Base-by-base conservation (phyloP, 2,329 filamentous ascomycete species). In the Nigrospora osmanthi region DNA sequence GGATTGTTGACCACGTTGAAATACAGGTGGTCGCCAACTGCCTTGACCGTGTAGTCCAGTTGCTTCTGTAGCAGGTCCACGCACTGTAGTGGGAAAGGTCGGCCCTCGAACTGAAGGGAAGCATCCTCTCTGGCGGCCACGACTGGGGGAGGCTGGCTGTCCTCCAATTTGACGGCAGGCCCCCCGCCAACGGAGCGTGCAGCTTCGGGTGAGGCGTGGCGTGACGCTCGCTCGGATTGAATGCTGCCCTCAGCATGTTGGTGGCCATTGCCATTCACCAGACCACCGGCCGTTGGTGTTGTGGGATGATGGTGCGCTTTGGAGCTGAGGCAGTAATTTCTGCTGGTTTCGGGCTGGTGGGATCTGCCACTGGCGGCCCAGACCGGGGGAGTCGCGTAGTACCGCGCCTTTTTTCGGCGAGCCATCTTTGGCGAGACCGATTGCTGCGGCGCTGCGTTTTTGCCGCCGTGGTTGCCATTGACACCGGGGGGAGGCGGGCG, bases 21-120 rank as follows among this genome's bases (percentile, higher is more conserved):
- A 59, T 83, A 94, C 11, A 96, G 69, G 56, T 89, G 95, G 59
- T 95, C 87, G 49, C 85, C 87, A n/a, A 95, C 75, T 15, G 73
- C 63, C 55, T 82, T 85, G n/a, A 81, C 81, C 11, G 93, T 66
- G 49, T 90, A 83, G 54, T 93, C 86, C 45, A 81, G 76, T 0
- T 87, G 86, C 48, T 81, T 80, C 11, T 78, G 70, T 40, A 85
- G 81, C 2, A 81, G 83, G 39, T 95, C 83, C 32, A 82, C 79
- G 19, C 73, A 66, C 55, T 86, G 82, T 81, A 82, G 85, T 1
- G 73, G 68, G 41, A 60, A 62, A 35, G 51, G 56, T 19, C 50
- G 57, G 15, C 58, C 56, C 14, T 54, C 53, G 40, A 57, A 58
- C 11, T 23, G 19, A 6, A 52, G 48, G 31, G 43, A 48, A 9